These are phyloP conservation scores for Lachancea meyersii DNA, from an alignment of 805 yeast species.

Conservation along the genomic window DNA sequence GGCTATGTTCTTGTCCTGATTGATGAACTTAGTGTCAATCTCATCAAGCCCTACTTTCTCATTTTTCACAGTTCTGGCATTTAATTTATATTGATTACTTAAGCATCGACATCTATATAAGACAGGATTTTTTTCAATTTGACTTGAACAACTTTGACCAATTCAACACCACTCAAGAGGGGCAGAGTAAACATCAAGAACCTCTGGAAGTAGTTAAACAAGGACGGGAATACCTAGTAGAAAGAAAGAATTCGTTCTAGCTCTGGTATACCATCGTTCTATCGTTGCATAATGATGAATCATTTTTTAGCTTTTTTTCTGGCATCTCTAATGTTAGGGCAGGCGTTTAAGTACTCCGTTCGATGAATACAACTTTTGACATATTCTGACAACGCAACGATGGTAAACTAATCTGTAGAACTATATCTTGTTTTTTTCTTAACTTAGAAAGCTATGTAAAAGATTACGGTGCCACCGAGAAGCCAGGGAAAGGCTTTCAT, in stretches of 20 bases:
- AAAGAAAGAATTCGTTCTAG: conserved; percentile 6
- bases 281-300: conserved; percentile 25
- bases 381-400: conserved; percentile 19
- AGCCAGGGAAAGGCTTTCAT: too few species aligned
- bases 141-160: too few species aligned
- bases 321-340: conserved; percentile 92
- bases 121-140: neutral
- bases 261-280: neutral
- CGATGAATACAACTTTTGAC: conserved; percentile 75
- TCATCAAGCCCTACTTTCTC: neutral
- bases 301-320: conserved; percentile 51
- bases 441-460: conserved; percentile 1
- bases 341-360: conserved; percentile 46
- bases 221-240: neutral
- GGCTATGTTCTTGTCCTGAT: too few species aligned
- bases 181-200: too few species aligned
- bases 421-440: neutral
- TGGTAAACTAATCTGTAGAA: neutral
- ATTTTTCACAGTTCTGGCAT: neutral
- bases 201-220: too few species aligned
- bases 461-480: too few species aligned
- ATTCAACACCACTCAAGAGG: too few species aligned
- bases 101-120: neutral
- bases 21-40: too few species aligned
- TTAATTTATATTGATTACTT: neutral